Evolutionary conservation across 1,139 yeast species (phyloP).

Genomic region (Zygoascus sp.): DNA sequence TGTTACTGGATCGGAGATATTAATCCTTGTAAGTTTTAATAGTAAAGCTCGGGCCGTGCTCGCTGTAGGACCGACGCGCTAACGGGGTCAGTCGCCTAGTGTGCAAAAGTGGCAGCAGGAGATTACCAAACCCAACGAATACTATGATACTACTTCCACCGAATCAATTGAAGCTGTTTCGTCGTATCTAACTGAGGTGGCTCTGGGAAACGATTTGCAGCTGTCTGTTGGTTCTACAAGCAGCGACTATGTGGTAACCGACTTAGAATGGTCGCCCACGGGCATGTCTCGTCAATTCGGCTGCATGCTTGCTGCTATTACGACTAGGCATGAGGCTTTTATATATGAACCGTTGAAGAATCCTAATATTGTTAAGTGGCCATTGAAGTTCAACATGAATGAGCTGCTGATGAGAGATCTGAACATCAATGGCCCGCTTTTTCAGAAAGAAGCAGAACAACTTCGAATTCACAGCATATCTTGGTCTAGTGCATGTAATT

Average conservation of each 20-base stretch:
- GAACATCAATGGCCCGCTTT: conserved; percentile 8
- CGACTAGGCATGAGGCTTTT: conserved; percentile 22
- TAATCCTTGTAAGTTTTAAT: conserved; percentile 18
- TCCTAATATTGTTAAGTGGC: conserved; percentile 22
- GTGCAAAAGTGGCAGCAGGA: conserved; percentile 13
- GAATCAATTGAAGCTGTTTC: conserved; percentile 15
- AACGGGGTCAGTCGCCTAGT: conserved; percentile 10
- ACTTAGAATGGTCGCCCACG: conserved; percentile 26
- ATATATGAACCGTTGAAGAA: conserved; percentile 21
- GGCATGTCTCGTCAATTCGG: conserved; percentile 21
- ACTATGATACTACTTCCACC: conserved; percentile 20
- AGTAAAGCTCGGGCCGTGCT: neutral
- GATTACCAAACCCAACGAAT: conserved; percentile 11
- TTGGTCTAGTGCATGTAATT: conserved; percentile 8
- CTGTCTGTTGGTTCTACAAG: conserved; percentile 19
- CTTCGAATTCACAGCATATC: conserved; percentile 11
- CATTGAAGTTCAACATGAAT: conserved; percentile 15
- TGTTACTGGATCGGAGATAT: conserved; percentile 17
- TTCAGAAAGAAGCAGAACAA: neutral
- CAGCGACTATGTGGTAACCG: conserved; percentile 21
- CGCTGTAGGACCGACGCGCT: neutral
- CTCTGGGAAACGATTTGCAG: conserved; percentile 16
- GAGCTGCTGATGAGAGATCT: conserved; percentile 15
- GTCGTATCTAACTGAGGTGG: conserved; percentile 11
- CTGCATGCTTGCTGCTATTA: conserved; percentile 19